Base-by-base conservation (phyloP, 768 basidiomycete species). In the Calocybe indica region DNA sequence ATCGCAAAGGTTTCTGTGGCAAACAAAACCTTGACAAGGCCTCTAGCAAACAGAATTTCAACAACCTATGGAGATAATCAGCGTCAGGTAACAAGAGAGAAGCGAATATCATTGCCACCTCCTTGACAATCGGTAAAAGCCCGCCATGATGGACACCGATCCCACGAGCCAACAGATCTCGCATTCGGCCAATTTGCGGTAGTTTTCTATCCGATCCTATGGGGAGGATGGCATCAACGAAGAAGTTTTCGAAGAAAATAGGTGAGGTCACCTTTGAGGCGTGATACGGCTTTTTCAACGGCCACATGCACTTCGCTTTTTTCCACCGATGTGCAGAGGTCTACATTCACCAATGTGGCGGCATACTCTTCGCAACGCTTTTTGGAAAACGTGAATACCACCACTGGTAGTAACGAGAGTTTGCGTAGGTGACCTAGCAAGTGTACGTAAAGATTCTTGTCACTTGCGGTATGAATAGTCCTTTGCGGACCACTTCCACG, bases 1-100 rank as follows among this genome's bases (percentile, higher is more conserved):
- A 99, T 98, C 0, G 95, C 95, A 63, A 99, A 99, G 0, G 96
- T 99, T 68, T 99, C 96, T 5, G 96, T 99, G 1, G 96, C 96
- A 62, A 99, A 99, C 6, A 99, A 70, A 14, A 96, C 82, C 66
- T 97, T 98, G 51, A 99, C 94, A 43, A 98, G 70, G 12, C 96
- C 96, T 38, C 92, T 82, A 7, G 93, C 89, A 63, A 99, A 99
- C 12, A 99, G 73, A 37, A 98, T 87, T 64, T 99, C 96, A 6
- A 98, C 94, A 14, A 97, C 83, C 89, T 96, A 50, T 22, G 22
- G 22, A 22, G 22, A 22, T 22, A 53, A 39, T 43, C 12, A 50
- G 5, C 44, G 12, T 58, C 54, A 6, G 53, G 31, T 14, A 30
- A 34, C 10, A 40, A 42, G 12, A 45, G 37, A 32, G 31, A 52